phyloP scores from a whole-genome alignment of 2,329 filamentous ascomycete genomes.

The Xylariaceae sp. region DNA sequence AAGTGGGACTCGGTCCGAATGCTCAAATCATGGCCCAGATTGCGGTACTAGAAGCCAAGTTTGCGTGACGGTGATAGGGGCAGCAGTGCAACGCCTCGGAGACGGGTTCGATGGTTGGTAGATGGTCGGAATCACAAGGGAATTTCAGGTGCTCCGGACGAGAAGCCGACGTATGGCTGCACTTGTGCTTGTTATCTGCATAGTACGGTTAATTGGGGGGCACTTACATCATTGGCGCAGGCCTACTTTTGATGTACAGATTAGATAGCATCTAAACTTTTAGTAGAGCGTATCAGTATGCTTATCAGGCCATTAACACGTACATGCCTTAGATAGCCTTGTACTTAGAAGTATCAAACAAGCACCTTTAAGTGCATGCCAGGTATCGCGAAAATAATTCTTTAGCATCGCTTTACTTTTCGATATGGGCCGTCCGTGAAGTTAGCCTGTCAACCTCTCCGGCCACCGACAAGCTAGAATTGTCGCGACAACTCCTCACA shows the following conservation, averaged over 20 bases:
- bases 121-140: not conserved
- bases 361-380: not conserved
- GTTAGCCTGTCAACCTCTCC: not conserved
- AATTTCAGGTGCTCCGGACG: not conserved
- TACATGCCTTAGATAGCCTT: no score
- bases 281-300: no score
- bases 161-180: not conserved
- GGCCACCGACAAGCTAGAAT: not conserved
- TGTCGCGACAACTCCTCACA: constrained; percentile 5
- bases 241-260: no score
- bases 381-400: not conserved
- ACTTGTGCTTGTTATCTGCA: no score
- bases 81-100: not conserved
- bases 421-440: not conserved
- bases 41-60: not conserved
- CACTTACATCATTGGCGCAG: no score
- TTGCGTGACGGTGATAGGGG: not conserved
- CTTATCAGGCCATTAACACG: no score
- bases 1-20: not conserved
- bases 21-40: constrained; percentile 2
- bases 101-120: not conserved
- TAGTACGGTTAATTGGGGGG: no score
- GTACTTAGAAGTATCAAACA: no score
- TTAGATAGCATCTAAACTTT: no score
- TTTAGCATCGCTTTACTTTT: not conserved